Conservation (phyloP, 192 early-diverging fungal genomes). For the Linnemannia schmuckeri region DNA sequence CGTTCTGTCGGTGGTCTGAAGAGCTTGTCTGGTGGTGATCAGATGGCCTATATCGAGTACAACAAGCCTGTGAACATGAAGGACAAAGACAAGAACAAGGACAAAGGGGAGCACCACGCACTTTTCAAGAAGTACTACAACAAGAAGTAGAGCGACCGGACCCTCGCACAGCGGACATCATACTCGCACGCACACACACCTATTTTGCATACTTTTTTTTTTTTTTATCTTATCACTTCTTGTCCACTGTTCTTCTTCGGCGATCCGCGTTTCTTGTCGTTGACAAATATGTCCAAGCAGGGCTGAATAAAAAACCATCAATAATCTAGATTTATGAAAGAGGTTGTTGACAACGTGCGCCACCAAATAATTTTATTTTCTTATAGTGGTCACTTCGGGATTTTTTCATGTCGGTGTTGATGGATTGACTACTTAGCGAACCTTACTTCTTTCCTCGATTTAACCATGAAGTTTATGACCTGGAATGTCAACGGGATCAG, state of each 20-base stretch:
- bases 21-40: constrained; percentile 89
- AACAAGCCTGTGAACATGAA: constrained; percentile 49
- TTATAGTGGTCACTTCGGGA: constrained; percentile 1
- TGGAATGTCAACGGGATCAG: constrained; percentile 75
- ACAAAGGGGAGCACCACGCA: constrained; percentile 69
- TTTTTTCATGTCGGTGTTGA: neutral
- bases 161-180: neutral
- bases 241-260: neutral
- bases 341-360: neutral
- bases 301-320: neutral
- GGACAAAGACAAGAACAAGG: constrained; percentile 50
- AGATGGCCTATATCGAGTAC: constrained; percentile 95
- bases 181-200: neutral
- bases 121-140: constrained; percentile 78
- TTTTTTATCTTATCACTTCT: neutral
- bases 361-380: neutral
- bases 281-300: neutral
- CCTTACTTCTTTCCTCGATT: constrained; percentile 9
- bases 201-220: neutral
- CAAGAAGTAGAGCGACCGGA: constrained; percentile 44
- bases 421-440: neutral
- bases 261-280: neutral
- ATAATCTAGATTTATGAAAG: neutral
- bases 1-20: constrained; percentile 77
- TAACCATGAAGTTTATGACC: constrained; percentile 67